Conservation (phyloP, 2,329 filamentous ascomycete species). For the Aspergillus sp. region DNA sequence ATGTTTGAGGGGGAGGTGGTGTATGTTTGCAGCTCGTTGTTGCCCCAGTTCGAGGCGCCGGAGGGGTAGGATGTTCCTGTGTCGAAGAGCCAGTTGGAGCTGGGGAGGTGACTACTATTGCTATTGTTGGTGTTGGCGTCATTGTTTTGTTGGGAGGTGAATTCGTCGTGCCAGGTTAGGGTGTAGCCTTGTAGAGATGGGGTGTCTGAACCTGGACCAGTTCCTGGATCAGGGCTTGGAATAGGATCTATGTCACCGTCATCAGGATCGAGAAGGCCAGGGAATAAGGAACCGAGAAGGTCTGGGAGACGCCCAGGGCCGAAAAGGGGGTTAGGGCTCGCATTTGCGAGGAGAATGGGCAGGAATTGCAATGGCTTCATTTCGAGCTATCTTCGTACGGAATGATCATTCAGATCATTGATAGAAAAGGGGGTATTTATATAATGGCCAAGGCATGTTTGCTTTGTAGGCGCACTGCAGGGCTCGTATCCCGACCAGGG, state of each 20-base stretch:
- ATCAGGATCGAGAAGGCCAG: not conserved
- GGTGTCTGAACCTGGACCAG: not conserved
- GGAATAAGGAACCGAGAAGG: not conserved
- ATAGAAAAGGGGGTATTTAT: too few species aligned
- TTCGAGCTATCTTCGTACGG: not conserved
- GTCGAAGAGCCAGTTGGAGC: conserved; percentile 11
- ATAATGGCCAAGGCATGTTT: not conserved
- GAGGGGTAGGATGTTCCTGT: conserved; percentile 6
- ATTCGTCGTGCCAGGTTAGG: conserved; percentile 13
- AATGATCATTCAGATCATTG: too few species aligned
- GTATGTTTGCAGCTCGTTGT: conserved; percentile 10
- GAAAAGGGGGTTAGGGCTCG: not conserved
- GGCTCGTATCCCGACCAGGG: not conserved
- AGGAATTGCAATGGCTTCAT: not conserved
- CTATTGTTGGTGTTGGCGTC: not conserved
- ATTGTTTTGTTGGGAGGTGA: too few species aligned
- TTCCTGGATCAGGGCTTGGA: not conserved
- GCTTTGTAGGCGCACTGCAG: conserved; percentile 4
- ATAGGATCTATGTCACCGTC: not conserved
- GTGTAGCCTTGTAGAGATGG: not conserved
- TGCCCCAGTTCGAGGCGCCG: conserved; percentile 12
- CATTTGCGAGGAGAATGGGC: not conserved
- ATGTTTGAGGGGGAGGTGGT: conserved; percentile 7
- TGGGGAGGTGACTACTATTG: not conserved
- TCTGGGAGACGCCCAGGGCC: not conserved